Base-by-base conservation (phyloP, 1,284 basidiomycete genomes). In the Pyrrhoderma lamaoense region DNA sequence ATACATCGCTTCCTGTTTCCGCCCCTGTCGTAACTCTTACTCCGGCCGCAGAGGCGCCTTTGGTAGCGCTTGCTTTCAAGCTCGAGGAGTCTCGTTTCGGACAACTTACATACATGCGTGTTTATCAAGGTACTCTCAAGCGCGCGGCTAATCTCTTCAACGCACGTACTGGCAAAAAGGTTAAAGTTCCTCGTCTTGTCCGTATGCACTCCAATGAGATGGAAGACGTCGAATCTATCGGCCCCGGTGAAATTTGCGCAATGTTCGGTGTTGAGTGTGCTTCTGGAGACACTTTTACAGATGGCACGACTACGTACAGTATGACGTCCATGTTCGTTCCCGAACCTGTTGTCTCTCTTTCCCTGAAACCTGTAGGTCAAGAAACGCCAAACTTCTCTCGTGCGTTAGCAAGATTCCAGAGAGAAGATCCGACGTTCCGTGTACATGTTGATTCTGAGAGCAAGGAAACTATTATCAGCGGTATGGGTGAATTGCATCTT, bases 261-360 rank as follows among this genome's bases (percentile, higher is more conserved):
- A 98, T 97, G 71, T 99, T 99, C 61, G 96, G 96, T 63, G 93
- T 99, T 45, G 96, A 99, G 60, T 99, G 96, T 67, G 93, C 94
- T 0, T 93, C 92, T 14, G 96, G 96, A 36, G 96, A 99, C 70
- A 98, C 96, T 0, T 99, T 99, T 70, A 98, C 92, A 0, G 93
- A 95, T 65, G 93, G 93, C 11, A 79, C 84, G 3, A 86, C 88
- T 0, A 82, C 74, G 36, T 91, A 82, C 68, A 89, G 92, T 0
- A 95, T 96, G 93, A 94, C 92, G 1, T 93, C 89, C 19, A 99
- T 99, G 96, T 98, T 85, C 62, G 96, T 99, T 0, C 96, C 96
- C 5, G 95, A 98, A 52, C 96, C 96, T 1, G 96, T 99, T 65
- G 96, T 99, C 59, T 98, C 94, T 2, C 80, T 99, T 16, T 81